phyloP scores from a whole-genome alignment of 2,329 filamentous ascomycete species.

The Clarireedia hainanense region DNA sequence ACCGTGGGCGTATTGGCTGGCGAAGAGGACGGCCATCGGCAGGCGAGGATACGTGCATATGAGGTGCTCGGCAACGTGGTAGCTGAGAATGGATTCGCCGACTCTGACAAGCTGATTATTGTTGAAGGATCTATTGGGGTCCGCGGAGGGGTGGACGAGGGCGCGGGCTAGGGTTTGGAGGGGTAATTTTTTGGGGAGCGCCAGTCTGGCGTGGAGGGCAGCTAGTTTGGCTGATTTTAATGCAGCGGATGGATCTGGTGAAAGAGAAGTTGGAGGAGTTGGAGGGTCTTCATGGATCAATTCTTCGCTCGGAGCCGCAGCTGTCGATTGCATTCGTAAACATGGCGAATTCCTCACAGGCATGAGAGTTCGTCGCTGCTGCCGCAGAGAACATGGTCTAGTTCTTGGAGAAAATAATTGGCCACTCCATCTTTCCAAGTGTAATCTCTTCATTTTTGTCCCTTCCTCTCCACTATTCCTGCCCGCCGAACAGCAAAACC shows the following conservation, averaged over 20 bases:
- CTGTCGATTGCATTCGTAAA: constrained; percentile 20
- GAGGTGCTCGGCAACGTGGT: constrained; percentile 83
- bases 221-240: constrained; percentile 77
- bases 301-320: constrained; percentile 13
- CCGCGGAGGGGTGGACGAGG: constrained; percentile 79
- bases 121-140: constrained; percentile 74
- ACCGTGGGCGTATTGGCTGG: constrained; percentile 76
- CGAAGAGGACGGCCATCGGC: constrained; percentile 79
- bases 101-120: constrained; percentile 77
- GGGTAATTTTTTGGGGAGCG: constrained; percentile 73
- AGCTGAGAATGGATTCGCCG: constrained; percentile 75
- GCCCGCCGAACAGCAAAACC: background rate
- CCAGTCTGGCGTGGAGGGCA: constrained; percentile 83
- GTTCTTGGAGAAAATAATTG: constrained; percentile 43
- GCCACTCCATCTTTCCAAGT: constrained; percentile 50
- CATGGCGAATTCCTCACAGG: constrained; percentile 28
- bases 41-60: constrained; percentile 85
- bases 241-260: constrained; percentile 58
- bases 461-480: constrained; percentile 14
- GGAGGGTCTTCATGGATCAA: constrained; percentile 21
- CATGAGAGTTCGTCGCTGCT: constrained; percentile 51
- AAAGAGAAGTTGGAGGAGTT: background rate
- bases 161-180: constrained; percentile 78
- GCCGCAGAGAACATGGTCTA: constrained; percentile 36
- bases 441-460: constrained; percentile 51